Conservation (phyloP, 1,284 basidiomycete genomes). For the Fomitopsis schrenkii region DNA sequence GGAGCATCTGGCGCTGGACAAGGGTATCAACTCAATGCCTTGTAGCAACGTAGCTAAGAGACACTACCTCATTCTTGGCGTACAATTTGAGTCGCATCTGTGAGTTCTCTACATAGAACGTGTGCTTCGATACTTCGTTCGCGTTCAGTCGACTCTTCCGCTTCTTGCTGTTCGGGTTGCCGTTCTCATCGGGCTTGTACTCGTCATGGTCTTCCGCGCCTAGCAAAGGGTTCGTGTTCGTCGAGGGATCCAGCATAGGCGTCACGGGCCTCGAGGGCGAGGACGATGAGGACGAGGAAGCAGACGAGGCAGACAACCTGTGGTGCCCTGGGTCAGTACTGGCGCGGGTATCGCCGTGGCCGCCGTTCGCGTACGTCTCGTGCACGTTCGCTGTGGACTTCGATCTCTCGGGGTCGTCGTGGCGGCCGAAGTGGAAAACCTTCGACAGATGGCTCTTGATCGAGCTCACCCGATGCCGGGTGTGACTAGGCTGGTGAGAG, state of each 20-base stretch:
- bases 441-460: constrained; percentile 48
- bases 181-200: constrained; percentile 19
- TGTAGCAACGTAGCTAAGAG: background rate
- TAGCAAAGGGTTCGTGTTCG: constrained; percentile 56
- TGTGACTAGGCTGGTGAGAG: constrained; percentile 5
- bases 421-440: constrained; percentile 32
- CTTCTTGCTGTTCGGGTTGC: constrained; percentile 26
- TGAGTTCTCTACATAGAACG: constrained; percentile 91
- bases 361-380: background rate
- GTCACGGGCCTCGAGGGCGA: constrained; percentile 35
- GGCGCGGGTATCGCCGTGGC: constrained; percentile 8
- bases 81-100: constrained; percentile 87
- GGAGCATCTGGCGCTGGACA: constrained; percentile 87
- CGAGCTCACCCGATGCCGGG: constrained; percentile 35
- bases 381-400: background rate
- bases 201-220: constrained; percentile 24
- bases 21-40: background rate
- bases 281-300: constrained; percentile 13
- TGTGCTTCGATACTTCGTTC: constrained; percentile 80
- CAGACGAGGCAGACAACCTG: constrained; percentile 26
- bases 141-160: constrained; percentile 37
- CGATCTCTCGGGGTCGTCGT: background rate
- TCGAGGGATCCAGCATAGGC: constrained; percentile 71
- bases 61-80: constrained; percentile 79
- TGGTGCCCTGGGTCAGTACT: constrained; percentile 6